phyloP scores from a whole-genome alignment of 768 basidiomycete species.

The Panaeolus papilionaceus region DNA sequence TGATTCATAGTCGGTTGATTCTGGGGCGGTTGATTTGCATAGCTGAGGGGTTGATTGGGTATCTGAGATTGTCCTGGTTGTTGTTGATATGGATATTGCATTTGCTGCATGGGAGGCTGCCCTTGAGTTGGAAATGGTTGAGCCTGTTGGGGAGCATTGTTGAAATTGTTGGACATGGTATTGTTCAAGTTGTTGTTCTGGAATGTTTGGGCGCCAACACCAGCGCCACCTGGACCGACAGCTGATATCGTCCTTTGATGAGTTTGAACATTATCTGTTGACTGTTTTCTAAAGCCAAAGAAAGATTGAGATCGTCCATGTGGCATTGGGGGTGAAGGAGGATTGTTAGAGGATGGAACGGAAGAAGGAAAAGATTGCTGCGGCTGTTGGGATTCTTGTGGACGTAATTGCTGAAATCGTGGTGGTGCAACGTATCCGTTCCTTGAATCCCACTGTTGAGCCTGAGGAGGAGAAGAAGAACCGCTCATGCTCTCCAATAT shows the following conservation, averaged over 20 bases:
- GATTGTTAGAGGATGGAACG: constrained; percentile 16
- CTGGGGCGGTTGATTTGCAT: constrained; percentile 20
- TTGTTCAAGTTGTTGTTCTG: constrained; percentile 12
- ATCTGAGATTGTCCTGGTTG: background rate
- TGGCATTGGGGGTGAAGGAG: constrained; percentile 28
- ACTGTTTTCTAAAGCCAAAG: constrained; percentile 62
- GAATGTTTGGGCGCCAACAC: constrained; percentile 19
- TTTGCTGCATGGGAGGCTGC: constrained; percentile 19
- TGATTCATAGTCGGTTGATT: background rate
- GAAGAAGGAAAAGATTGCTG: constrained; percentile 28
- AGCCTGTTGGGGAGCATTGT: constrained; percentile 15
- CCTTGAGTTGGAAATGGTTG: constrained; percentile 20
- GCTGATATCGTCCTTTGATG: constrained; percentile 25
- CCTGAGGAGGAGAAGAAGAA: constrained; percentile 35
- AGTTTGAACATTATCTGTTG: constrained; percentile 29
- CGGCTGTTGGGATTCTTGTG: constrained; percentile 25
- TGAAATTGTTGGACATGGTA: background rate
- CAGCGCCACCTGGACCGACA: constrained; percentile 13
- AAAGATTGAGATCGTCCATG: constrained; percentile 69
- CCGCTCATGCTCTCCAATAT: background rate
- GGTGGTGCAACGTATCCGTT: constrained; percentile 39
- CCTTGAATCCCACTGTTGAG: constrained; percentile 29
- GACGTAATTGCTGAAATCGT: constrained; percentile 36
- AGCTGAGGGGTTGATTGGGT: constrained; percentile 5
- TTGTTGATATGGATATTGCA: background rate